Percentiles rank a stretch among this genome's conserved stretches.
phyloP scores from a whole-genome alignment of 1,284 basidiomycete genomes.

The Vanrija sp. region DNA sequence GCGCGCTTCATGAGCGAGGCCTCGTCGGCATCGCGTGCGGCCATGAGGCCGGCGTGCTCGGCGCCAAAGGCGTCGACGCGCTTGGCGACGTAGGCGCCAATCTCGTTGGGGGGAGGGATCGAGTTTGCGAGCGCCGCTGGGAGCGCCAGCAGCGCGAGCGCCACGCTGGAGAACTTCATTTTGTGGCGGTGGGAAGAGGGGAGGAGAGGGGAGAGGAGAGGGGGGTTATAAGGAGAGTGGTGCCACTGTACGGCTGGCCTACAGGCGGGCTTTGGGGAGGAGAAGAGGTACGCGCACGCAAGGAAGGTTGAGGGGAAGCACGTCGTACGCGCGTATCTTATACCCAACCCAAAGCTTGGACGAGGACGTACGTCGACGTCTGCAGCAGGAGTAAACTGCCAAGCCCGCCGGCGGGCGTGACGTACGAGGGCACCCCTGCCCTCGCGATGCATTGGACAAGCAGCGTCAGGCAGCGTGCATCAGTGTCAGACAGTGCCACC shows the following conservation, averaged over 20 bases:
- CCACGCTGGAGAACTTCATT: constrained; percentile 3
- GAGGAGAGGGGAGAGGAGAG: neutral
- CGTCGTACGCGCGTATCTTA: too few species aligned
- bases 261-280: neutral
- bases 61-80: neutral
- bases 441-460: too few species aligned
- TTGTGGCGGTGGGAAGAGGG: neutral
- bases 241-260: neutral
- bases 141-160: constrained; percentile 3
- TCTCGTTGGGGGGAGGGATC: neutral
- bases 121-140: constrained; percentile 1
- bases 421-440: too few species aligned
- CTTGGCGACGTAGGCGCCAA: neutral
- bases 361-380: too few species aligned
- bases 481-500: too few species aligned
- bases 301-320: too few species aligned
- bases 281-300: neutral
- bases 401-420: too few species aligned
- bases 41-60: neutral
- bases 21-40: neutral
- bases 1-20: too few species aligned
- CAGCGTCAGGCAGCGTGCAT: too few species aligned
- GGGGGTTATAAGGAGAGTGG: neutral
- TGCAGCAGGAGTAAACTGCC: too few species aligned
- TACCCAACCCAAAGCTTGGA: too few species aligned